These are phyloP conservation scores for Gleditsia sinensis DNA, from an alignment of 306 rosid species.

Conservation along the genomic window DNA sequence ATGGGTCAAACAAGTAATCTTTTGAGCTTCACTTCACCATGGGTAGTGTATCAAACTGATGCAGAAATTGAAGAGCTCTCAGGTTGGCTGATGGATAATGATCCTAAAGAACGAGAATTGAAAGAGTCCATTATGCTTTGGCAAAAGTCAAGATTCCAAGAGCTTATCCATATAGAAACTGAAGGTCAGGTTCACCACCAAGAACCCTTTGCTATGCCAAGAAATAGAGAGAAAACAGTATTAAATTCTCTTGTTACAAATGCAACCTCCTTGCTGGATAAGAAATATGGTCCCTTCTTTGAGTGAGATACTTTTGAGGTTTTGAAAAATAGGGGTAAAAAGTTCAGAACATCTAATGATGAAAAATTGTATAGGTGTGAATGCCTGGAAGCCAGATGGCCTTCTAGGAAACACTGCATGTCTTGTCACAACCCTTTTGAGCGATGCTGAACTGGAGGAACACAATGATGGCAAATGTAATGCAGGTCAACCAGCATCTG, in stretches of 20 bases:
- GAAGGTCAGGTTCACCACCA: conserved; percentile 51
- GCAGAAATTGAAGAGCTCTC: background rate
- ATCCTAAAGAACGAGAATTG: background rate
- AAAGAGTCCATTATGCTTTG: conserved; percentile 60
- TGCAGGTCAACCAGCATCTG: conserved; percentile 45
- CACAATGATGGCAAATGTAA: conserved; percentile 77
- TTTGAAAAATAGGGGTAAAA: conserved; percentile 56
- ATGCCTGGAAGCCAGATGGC: conserved; percentile 88
- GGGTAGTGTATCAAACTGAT: conserved; percentile 53
- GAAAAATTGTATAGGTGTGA: conserved; percentile 79
- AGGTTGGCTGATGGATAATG: background rate
- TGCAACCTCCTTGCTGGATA: conserved; percentile 76
- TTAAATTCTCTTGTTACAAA: conserved; percentile 61
- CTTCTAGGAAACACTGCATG: conserved; percentile 78
- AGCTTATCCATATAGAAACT: conserved; percentile 40
- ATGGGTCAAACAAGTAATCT: conserved; percentile 30
- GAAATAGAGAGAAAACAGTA: conserved; percentile 45
- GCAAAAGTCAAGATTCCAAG: conserved; percentile 66
- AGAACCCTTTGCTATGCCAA: conserved; percentile 33
- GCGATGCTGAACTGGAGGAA: conserved; percentile 73
- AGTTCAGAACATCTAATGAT: conserved; percentile 51
- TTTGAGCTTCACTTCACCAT: conserved; percentile 39
- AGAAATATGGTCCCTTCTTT: conserved; percentile 66
- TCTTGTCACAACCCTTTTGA: conserved; percentile 77
- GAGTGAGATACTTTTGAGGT: conserved; percentile 56